Percentiles rank a stretch among this genome's conserved stretches.
Conservation (phyloP, 2,329 filamentous ascomycete genomes). For the Myriangium duriaei region DNA sequence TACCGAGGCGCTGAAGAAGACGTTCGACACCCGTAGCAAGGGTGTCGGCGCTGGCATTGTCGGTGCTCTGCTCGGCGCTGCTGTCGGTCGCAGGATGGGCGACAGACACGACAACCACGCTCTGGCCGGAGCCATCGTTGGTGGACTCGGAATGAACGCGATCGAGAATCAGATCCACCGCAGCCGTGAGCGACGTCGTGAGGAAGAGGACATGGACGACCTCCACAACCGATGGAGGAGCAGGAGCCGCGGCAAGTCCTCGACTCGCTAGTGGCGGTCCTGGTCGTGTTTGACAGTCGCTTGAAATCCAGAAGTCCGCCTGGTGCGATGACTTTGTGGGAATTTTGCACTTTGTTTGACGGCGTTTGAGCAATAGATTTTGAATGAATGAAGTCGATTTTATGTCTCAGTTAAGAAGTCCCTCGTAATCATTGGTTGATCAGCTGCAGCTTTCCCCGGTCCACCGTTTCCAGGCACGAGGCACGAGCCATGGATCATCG, state of each 20-base stretch:
- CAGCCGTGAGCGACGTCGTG: slow-evolving; percentile 10
- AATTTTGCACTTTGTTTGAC: neutral
- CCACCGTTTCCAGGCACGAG: slow-evolving; percentile 1
- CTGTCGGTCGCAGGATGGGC: slow-evolving; percentile 22
- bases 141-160: slow-evolving; percentile 22
- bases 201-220: slow-evolving; percentile 9
- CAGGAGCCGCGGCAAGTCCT: too few relatives aligned
- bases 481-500: slow-evolving; percentile 5
- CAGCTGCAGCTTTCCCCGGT: too few relatives aligned
- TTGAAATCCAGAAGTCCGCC: too few relatives aligned
- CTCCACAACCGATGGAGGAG: slow-evolving; percentile 3
- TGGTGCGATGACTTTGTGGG: too few relatives aligned
- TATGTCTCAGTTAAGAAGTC: too few relatives aligned
- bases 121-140: slow-evolving; percentile 22
- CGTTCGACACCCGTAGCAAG: slow-evolving; percentile 21
- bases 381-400: neutral
- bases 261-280: too few relatives aligned
- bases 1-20: slow-evolving; percentile 20
- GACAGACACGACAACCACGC: slow-evolving; percentile 20
- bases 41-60: slow-evolving; percentile 22
- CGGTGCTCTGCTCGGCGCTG: slow-evolving; percentile 23
- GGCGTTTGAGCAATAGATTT: neutral
- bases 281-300: too few relatives aligned
- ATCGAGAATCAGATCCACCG: slow-evolving; percentile 22
- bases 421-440: too few relatives aligned